Base-by-base conservation (phyloP, 2,329 filamentous ascomycete species). In the Epichloe coenophiala region DNA sequence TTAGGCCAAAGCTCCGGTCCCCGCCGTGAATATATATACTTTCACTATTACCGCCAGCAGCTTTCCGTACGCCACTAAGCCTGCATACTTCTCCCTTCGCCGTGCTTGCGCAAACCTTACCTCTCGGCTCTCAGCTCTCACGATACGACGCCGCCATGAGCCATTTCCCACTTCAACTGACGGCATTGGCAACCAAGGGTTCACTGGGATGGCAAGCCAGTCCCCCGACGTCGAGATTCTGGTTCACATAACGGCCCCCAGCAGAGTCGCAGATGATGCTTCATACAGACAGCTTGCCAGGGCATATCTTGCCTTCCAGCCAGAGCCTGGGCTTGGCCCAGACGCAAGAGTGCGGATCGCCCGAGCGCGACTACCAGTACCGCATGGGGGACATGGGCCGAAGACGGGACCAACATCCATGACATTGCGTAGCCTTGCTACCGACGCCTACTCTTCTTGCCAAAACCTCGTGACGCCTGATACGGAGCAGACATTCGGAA, bases 221-320 rank as follows among this genome's bases (percentile, higher is more conserved):
- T 47, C 53, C 23, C 23, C 52, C 17, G 63, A 72, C 52, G 65
- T 71, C 48, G 76, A 81, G 63, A 75, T 80, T 43, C 67, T 81
- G 43, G 70, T 79, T 47, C 77, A 81, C 59, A 69, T 77, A 50
- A 62, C 72, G 11, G 77, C 77, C 33, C 73, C 76, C 6, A 72
- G 73, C 57, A 69, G 61, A 39, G 64, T 67, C 21, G 56, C 59
- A 11, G 73, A 79, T 55, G 77, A 81, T 62, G 62, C 58, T 17
- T 57, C 58, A 13, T 80, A 79, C 55, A 65, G 76, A 36, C 61
- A 65, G n/a, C 63, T 78, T 21, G 75, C 75, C 4, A 58, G 66
- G 23, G 71, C 74, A 2, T 80, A 80, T 54, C 61, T 76, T n/a
- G 60, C 68, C 40, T 81, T 77, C 51, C 55, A 66, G 39, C 17